Base-by-base conservation (phyloP, 176 grass and related monocot species). In the Zizania latifolia region DNA sequence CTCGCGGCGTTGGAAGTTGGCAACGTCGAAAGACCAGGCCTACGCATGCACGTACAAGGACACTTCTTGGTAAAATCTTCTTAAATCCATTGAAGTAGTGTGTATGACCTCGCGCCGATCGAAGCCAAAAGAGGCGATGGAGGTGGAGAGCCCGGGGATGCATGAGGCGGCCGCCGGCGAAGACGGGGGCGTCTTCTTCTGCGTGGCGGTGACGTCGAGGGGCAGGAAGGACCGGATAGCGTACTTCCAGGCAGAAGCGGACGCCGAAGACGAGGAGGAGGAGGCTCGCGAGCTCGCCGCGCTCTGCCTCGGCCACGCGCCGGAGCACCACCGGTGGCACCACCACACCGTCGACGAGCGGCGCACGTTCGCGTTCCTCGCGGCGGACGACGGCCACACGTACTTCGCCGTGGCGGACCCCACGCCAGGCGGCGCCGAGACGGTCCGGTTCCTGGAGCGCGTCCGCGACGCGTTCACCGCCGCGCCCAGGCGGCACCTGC, bases 341-440 rank as follows among this genome's bases (percentile, higher is more conserved):
- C 92, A 91, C 70, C 94, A 93, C 86, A 93, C 88, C 61, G 75
- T 85, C 38, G 75, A 64, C 27, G 62, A 41, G 15, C 82, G 81
- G 4, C 29, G 80, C 76, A 91, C 88, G 17, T 91, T 91, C 32
- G 90, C 83, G 15, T 93, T 85, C 74, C 73, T 93, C 13, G 77
- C 74, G 5, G 46, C 29, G 29, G 81, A 48, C 16, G 84, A 97
- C 38, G 89, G 89, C 38, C 85, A 73, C 81, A 93, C 81, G 6
- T 91, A 91, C 82, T 89, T 97, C 65, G 88, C 88, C 45, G 72
- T 93, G 15, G 78, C 75, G 1, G 85, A 91, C 17, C 94, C 81
- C 24, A 83, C 80, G 37, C 74, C 87, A 0, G 86, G 86, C 39
- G 77, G 77, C 51, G 58, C 77, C 5, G 83, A 72, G 62, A 61